phyloP scores from a whole-genome alignment of 306 rosid genomes.

The Acacia acuminata region DNA sequence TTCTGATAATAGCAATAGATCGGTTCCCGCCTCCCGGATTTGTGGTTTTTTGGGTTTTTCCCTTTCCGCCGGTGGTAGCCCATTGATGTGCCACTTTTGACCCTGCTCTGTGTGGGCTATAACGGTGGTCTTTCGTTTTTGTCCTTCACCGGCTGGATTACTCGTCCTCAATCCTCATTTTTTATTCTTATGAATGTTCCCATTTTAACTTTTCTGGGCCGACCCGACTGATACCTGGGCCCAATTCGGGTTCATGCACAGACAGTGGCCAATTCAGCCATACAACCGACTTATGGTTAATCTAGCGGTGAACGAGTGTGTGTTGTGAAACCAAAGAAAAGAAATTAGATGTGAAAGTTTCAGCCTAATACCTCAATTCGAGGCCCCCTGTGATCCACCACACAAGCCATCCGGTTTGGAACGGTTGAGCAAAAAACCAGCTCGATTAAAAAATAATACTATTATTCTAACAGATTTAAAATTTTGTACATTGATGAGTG shows the following conservation, averaged over 20 bases:
- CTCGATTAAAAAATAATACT: not conserved
- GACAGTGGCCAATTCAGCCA: not conserved
- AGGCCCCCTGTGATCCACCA: not conserved
- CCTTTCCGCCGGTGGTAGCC: slow-evolving; percentile 11
- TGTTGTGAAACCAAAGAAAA: not conserved
- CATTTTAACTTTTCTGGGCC: slow-evolving; percentile 19
- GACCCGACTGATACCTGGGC: slow-evolving; percentile 37
- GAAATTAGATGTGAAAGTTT: not conserved
- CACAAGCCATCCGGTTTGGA: not conserved
- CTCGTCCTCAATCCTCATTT: not conserved
- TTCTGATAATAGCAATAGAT: slow-evolving; percentile 29
- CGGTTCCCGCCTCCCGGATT: slow-evolving; percentile 13
- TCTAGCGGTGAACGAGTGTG: not conserved
- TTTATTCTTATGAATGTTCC: not conserved
- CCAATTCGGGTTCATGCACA: slow-evolving; percentile 21
- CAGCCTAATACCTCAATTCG: not conserved
- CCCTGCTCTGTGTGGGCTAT: slow-evolving; percentile 36
- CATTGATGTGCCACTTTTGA: not conserved
- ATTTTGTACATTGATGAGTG: not conserved
- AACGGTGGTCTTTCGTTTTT: not conserved
- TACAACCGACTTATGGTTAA: not conserved
- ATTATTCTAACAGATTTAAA: not conserved
- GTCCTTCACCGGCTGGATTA: slow-evolving; percentile 29
- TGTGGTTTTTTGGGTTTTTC: not conserved
- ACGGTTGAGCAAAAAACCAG: not conserved